Conservation (phyloP, 371 early-diverging fungal species). For the Apophysomyces sp. region DNA sequence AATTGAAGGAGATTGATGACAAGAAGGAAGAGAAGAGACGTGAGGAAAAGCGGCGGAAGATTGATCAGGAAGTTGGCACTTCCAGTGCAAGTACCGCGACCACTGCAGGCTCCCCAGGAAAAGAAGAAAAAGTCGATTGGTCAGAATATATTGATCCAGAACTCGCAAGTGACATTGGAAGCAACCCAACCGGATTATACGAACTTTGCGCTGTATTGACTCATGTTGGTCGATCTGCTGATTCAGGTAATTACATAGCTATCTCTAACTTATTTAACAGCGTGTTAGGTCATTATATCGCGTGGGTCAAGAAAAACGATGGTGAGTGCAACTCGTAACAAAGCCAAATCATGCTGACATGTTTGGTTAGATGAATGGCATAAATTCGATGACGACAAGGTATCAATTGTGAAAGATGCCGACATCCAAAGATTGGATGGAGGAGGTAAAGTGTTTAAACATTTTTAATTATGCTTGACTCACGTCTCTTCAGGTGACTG, state of each 20-base stretch:
- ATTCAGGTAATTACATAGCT: slow-evolving; percentile 65
- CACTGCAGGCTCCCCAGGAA: slow-evolving; percentile 16
- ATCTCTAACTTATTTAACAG: not conserved
- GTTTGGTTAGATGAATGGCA: slow-evolving; percentile 69
- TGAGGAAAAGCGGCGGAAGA: slow-evolving; percentile 63
- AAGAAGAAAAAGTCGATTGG: slow-evolving; percentile 43
- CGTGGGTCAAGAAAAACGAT: slow-evolving; percentile 78
- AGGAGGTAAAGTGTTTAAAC: slow-evolving; percentile 67
- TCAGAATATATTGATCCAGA: slow-evolving; percentile 65
- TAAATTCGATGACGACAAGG: slow-evolving; percentile 96
- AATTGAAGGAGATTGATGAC: slow-evolving; percentile 76
- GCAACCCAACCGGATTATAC: slow-evolving; percentile 79
- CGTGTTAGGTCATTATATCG: slow-evolving; percentile 83
- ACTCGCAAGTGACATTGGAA: slow-evolving; percentile 76
- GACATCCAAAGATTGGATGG: slow-evolving; percentile 93
- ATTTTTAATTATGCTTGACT: too few species aligned
- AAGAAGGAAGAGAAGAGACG: slow-evolving; percentile 66
- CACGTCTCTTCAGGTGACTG: slow-evolving; percentile 56
- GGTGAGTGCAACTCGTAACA: slow-evolving; percentile 13
- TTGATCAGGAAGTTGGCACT: slow-evolving; percentile 40
- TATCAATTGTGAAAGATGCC: slow-evolving; percentile 77
- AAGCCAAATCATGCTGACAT: not conserved
- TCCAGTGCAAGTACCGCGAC: slow-evolving; percentile 7
- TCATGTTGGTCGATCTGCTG: slow-evolving; percentile 83
- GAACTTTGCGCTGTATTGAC: slow-evolving; percentile 85